Percentiles rank a stretch among this genome's conserved stretches.
Evolutionary conservation across 2,329 filamentous ascomycete genomes (phyloP).

Genomic region (Xylaria sp.): DNA sequence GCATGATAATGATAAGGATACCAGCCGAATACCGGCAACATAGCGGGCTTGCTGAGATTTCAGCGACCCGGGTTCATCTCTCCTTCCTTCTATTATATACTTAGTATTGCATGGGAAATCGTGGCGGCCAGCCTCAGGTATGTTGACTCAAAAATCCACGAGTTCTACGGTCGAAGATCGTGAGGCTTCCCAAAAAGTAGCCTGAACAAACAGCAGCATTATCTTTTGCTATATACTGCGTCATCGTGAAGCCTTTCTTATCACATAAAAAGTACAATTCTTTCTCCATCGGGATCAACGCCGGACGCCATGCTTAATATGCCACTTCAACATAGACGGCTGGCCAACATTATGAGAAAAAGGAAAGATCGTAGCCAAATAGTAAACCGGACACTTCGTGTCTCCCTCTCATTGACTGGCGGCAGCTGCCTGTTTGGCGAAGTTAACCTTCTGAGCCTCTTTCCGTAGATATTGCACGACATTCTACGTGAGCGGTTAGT

Average conservation of each 20-base stretch:
- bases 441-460: constrained; percentile 64
- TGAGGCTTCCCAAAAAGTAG: constrained; percentile 12
- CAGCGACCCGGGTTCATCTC: neutral
- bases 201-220: constrained; percentile 10
- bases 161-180: neutral
- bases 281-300: constrained; percentile 16
- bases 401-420: constrained; percentile 22
- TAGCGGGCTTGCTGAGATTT: constrained; percentile 31
- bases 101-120: constrained; percentile 15
- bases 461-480: constrained; percentile 70
- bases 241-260: neutral
- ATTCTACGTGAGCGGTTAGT: constrained; percentile 54
- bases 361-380: neutral
- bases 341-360: neutral
- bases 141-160: neutral
- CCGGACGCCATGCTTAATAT: constrained; percentile 35
- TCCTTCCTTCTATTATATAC: constrained; percentile 13
- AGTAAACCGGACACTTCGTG: neutral
- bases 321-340: neutral
- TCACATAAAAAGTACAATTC: neutral
- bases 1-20: constrained; percentile 42
- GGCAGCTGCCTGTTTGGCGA: constrained; percentile 46
- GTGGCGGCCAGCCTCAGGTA: neutral
- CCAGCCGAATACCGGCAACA: constrained; percentile 36
- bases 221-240: constrained; percentile 8